Evolutionary conservation across 805 yeast species (phyloP).

Genomic region (Brettanomyces anomalus): DNA sequence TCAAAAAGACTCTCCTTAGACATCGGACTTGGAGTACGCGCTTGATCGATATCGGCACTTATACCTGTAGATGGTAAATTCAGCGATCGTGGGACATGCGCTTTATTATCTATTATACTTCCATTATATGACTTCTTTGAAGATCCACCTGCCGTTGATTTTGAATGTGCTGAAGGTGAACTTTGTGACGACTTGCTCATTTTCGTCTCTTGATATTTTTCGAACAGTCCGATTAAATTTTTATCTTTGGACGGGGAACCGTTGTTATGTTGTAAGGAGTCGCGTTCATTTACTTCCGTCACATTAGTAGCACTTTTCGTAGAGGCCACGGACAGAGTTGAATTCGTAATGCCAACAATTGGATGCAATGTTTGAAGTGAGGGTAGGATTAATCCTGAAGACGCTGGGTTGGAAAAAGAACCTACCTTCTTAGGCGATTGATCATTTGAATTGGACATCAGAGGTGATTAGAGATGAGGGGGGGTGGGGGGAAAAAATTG

Average conservation of each 20-base stretch:
- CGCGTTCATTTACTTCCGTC: neutral
- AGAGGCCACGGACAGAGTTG: neutral
- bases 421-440: too few relatives aligned
- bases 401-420: neutral
- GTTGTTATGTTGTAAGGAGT: neutral
- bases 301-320: neutral
- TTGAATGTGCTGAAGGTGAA: too few relatives aligned
- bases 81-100: too few relatives aligned
- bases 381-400: conserved; percentile 13
- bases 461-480: too few relatives aligned
- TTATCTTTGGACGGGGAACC: neutral
- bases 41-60: too few relatives aligned
- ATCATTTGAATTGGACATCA: too few relatives aligned
- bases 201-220: neutral
- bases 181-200: too few relatives aligned
- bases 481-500: too few relatives aligned
- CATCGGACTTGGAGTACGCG: neutral
- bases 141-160: too few relatives aligned
- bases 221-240: neutral
- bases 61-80: too few relatives aligned
- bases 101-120: too few relatives aligned
- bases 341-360: conserved; percentile 6
- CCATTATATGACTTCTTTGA: too few relatives aligned
- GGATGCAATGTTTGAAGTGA: conserved; percentile 17
- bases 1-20: neutral